These are phyloP conservation scores for Chalciporus sphaerocephalus DNA, from an alignment of 768 basidiomycete genomes.

Conservation along the genomic window DNA sequence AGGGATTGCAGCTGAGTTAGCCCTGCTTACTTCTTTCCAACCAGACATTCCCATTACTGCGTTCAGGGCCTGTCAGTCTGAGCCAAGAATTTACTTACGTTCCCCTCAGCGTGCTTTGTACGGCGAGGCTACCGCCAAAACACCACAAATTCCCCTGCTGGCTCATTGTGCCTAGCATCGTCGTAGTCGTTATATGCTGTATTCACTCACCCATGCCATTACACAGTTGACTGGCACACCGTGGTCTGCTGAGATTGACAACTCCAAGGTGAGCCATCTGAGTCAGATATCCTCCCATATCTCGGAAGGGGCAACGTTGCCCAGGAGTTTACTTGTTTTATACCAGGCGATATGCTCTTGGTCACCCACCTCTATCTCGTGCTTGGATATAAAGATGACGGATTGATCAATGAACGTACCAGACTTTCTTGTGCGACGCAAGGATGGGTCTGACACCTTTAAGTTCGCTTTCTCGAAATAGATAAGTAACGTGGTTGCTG, in stretches of 20 bases:
- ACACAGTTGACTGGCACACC: not conserved
- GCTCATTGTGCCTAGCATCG: slow-evolving; percentile 4
- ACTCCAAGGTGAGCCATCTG: slow-evolving; percentile 17
- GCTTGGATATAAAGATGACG: not conserved
- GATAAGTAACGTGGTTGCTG: too few species aligned
- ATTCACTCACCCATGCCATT: not conserved
- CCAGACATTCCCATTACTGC: too few species aligned
- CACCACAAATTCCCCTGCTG: slow-evolving; percentile 11
- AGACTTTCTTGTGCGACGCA: not conserved
- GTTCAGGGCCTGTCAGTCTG: not conserved
- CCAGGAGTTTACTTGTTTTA: slow-evolving; percentile 8
- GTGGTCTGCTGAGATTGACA: slow-evolving; percentile 3
- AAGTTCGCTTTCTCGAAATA: slow-evolving; percentile 2
- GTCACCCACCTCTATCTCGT: slow-evolving; percentile 26
- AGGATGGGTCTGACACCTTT: slow-evolving; percentile 12
- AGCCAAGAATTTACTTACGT: not conserved
- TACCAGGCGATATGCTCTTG: slow-evolving; percentile 23
- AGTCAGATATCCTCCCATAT: slow-evolving; percentile 17
- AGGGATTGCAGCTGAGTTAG: not conserved
- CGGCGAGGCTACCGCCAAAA: not conserved
- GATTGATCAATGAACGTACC: not conserved
- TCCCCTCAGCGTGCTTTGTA: slow-evolving; percentile 10
- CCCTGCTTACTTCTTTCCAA: not conserved
- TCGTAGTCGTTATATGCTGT: not conserved
- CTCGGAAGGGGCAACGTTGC: too few species aligned